Evolutionary conservation across 148 eudicot species (phyloP), one percentile per base, ranked within the genome.

Genomic region (Chenopodium album): DNA sequence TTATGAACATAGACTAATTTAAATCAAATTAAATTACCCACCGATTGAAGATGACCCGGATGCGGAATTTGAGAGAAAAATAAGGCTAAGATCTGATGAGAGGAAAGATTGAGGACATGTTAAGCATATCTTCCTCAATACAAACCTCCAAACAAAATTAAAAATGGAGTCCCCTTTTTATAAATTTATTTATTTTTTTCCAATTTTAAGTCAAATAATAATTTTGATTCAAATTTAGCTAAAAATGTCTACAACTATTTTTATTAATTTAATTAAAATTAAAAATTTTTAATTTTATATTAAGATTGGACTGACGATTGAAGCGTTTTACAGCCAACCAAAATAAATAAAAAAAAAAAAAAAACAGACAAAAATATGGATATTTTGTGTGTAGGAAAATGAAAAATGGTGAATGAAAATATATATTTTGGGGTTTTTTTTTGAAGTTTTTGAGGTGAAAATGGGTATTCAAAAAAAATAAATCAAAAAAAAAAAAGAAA

Each of bases 61-160:
- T 80, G 81, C 72, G 69, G 48, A 75, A 86, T 72, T 68, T 59
- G 78, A 79, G 47, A 81, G 63, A 77, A 66, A 73, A 71, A n/a
- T 54, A 16, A 54, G 20, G 60, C 75, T 85, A 84, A 86, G 88
- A 86, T 86, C 84, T 83, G 85, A 83, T 86, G 80, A 84, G 59
- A 78, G 69, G 37, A 75, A 22, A 54, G 77, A 78, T 81, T 81
- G 88, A 81, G 82, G 88, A 73, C 79, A 84, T 84, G 83, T 74
- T 84, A 64, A 86, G 79, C 80, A 86, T 85, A 83, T 83, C 85
- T 78, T 84, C 86, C 34, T 66, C 81, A 77, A 78, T 78, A 77
- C 80, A 73, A 26, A 64, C 67, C 65, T 20, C 28, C 50, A 52
- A 75, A 62, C 31, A 68, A 82, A 70, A 46, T 23, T 32, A 74